These are phyloP conservation scores for Barnettozyma pratensis DNA, from an alignment of 805 yeast genomes.

Conservation along the genomic window DNA sequence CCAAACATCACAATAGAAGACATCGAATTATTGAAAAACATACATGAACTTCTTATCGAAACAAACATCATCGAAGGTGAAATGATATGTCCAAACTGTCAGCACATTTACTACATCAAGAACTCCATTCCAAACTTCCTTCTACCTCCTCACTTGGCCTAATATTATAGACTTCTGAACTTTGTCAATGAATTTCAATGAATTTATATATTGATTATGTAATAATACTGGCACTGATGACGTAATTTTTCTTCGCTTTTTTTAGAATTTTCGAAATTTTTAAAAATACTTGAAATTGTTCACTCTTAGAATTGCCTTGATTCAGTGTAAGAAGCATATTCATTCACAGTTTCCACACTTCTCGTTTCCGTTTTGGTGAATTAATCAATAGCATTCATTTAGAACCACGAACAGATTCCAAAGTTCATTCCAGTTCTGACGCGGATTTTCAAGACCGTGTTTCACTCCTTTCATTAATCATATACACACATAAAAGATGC, in stretches of 20 bases:
- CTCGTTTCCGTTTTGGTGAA: too few relatives aligned
- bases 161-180: not conserved
- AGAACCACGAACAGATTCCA: too few relatives aligned
- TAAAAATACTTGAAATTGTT: not conserved
- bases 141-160: constrained; percentile 89
- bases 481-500: not conserved
- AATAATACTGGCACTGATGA: not conserved
- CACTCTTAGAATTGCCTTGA: too few relatives aligned
- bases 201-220: not conserved
- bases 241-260: not conserved
- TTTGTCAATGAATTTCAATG: not conserved
- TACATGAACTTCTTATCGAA: constrained; percentile 76
- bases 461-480: not conserved
- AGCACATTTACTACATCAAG: constrained; percentile 83
- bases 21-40: constrained; percentile 56
- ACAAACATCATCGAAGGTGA: constrained; percentile 85
- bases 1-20: constrained; percentile 36
- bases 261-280: not conserved
- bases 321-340: too few relatives aligned
- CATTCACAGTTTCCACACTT: not conserved
- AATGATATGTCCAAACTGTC: constrained; percentile 84
- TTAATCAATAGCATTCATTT: too few relatives aligned
- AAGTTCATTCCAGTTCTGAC: too few relatives aligned
- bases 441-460: not conserved
- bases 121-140: constrained; percentile 92